Evolutionary conservation across 805 yeast species (phyloP).

Genomic region (Schwanniomyces occidentalis): DNA sequence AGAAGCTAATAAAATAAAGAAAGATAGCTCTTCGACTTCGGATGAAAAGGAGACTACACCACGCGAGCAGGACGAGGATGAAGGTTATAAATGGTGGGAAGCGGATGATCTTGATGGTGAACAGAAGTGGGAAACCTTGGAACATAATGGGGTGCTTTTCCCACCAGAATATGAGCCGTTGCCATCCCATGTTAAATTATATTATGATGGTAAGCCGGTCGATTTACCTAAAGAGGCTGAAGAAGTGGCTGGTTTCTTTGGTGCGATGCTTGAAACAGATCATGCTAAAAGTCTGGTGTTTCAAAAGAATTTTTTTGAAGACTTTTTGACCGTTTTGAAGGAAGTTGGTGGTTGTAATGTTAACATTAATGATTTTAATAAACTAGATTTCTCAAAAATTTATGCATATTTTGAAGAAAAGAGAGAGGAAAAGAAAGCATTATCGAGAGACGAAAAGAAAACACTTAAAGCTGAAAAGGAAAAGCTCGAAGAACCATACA

Average conservation of each 20-base stretch:
- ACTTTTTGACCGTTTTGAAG: constrained; percentile 66
- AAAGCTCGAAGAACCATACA: constrained; percentile 73
- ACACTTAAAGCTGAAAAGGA: constrained; percentile 70
- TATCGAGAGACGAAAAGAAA: constrained; percentile 77
- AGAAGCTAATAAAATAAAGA: constrained; percentile 2
- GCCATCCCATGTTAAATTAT: constrained; percentile 72
- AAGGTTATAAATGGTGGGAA: constrained; percentile 84
- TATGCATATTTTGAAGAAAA: constrained; percentile 65
- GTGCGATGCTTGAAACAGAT: constrained; percentile 83
- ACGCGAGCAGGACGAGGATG: constrained; percentile 47
- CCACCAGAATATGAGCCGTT: constrained; percentile 91
- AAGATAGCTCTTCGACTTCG: constrained; percentile 1
- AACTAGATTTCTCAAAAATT: constrained; percentile 80
- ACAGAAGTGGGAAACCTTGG: constrained; percentile 82
- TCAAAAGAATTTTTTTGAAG: constrained; percentile 82
- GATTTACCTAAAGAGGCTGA: constrained; percentile 79
- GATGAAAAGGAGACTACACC: constrained; percentile 3
- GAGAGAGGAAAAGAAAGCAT: constrained; percentile 68
- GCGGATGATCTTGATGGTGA: constrained; percentile 69
- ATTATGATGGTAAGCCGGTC: constrained; percentile 77
- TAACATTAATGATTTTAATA: constrained; percentile 54
- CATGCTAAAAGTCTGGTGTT: constrained; percentile 87
- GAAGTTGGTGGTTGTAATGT: constrained; percentile 65
- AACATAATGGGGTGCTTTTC: constrained; percentile 87
- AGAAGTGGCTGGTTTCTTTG: constrained; percentile 95